These are phyloP conservation scores for Fomitopsis pinicola DNA, from an alignment of 1,284 basidiomycete species.

Conservation along the genomic window DNA sequence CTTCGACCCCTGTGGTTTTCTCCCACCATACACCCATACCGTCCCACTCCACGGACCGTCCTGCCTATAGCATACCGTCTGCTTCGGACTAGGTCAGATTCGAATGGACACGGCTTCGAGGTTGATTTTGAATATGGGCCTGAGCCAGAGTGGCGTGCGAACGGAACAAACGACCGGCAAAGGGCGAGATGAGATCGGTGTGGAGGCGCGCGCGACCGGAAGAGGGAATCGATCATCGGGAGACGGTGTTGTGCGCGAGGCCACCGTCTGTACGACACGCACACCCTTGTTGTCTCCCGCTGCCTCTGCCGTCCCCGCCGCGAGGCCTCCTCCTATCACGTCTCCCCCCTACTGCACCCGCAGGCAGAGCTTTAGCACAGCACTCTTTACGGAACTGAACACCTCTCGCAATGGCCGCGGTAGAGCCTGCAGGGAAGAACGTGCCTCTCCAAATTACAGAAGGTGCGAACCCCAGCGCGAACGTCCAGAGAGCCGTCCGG, in stretches of 20 bases:
- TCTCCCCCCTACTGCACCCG: background rate
- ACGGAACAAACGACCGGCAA: background rate
- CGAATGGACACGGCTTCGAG: background rate
- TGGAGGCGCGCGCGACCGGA: background rate
- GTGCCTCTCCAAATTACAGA: slow-evolving; percentile 39
- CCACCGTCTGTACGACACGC: background rate
- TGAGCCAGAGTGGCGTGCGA: background rate
- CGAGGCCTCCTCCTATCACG: background rate
- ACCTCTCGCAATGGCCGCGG: slow-evolving; percentile 22
- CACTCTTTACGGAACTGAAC: background rate
- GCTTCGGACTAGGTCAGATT: background rate
- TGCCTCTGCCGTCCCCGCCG: background rate
- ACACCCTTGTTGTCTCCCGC: background rate
- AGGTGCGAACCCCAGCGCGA: slow-evolving; percentile 25
- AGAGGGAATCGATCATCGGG: background rate
- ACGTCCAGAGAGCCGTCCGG: background rate
- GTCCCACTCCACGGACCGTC: background rate
- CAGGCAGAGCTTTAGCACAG: background rate
- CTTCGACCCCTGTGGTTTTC: background rate
- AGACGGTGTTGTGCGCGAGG: background rate
- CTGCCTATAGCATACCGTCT: background rate
- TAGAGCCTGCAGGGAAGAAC: slow-evolving; percentile 29
- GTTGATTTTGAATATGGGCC: background rate
- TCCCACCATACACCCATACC: background rate
- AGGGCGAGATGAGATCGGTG: background rate